phyloP scores from a whole-genome alignment of 352 stramenopile species.

The Ochromonadaceae sp. region DNA sequence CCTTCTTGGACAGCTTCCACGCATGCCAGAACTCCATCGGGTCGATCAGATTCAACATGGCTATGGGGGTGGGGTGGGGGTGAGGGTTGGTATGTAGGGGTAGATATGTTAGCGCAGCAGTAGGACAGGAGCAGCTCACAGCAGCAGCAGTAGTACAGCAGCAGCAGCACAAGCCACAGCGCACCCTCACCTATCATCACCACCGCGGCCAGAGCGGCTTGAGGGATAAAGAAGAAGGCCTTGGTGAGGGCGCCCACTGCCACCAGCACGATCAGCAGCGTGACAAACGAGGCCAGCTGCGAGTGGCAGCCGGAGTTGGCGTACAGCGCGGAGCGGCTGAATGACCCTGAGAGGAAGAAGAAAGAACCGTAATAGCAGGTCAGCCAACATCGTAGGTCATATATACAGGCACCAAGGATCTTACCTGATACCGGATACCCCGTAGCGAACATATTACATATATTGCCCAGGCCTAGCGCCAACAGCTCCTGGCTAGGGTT shows the following conservation, averaged over 20 bases:
- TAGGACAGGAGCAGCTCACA: no score
- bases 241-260: conserved; percentile 47
- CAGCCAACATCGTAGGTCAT: no score
- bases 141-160: no score
- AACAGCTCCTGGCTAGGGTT: conserved; percentile 8
- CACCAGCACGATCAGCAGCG: conserved; percentile 48
- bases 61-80: no score
- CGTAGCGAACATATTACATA: not conserved
- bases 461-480: not conserved
- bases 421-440: conserved; percentile 9
- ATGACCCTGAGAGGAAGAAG: conserved; percentile 1
- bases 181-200: conserved; percentile 56
- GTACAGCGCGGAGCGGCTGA: not conserved
- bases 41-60: conserved; percentile 45
- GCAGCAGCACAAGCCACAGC: no score
- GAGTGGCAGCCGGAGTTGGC: not conserved
- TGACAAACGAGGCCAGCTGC: conserved; percentile 30
- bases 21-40: conserved; percentile 46
- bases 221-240: conserved; percentile 51
- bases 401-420: no score
- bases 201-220: conserved; percentile 47
- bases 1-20: conserved; percentile 29
- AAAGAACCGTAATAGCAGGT: no score
- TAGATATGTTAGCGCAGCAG: no score
- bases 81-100: no score